These are phyloP conservation scores for Scytalidium sp. DNA, from an alignment of 2,329 filamentous ascomycete species.

Conservation along the genomic window DNA sequence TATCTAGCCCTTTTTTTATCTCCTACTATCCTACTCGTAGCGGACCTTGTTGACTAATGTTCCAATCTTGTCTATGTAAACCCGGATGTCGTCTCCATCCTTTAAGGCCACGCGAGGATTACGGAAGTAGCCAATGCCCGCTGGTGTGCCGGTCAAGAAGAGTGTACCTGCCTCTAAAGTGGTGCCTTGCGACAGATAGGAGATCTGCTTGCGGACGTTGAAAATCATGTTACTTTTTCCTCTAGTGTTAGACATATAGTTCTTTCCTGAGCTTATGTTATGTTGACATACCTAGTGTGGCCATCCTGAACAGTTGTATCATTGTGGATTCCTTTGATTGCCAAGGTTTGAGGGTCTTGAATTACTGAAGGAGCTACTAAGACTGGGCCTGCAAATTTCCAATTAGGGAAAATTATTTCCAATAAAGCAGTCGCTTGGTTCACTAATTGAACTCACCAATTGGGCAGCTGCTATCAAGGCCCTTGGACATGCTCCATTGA, in stretches of 20 bases:
- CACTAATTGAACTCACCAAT: conserved; percentile 33
- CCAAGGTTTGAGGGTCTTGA: conserved; percentile 22
- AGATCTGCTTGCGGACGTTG: conserved; percentile 39
- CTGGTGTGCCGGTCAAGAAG: conserved; percentile 40
- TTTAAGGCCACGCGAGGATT: conserved; percentile 22
- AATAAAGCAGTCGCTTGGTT: background rate
- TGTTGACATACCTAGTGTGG: conserved; percentile 32
- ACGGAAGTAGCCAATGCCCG: conserved; percentile 33
- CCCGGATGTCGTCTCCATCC: conserved; percentile 27
- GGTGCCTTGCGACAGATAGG: conserved; percentile 30
- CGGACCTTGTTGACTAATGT: conserved; percentile 28
- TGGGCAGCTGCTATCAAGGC: conserved; percentile 39
- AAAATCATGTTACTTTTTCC: conserved; percentile 39
- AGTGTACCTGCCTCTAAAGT: conserved; percentile 36
- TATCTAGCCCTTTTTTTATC: background rate
- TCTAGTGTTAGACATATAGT: background rate
- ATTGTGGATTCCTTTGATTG: conserved; percentile 42
- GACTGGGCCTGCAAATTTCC: conserved; percentile 30
- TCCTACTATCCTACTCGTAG: no score
- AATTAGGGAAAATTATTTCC: background rate
- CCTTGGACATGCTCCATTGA: conserved; percentile 41
- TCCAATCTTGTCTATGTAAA: conserved; percentile 28
- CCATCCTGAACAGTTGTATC: conserved; percentile 47
- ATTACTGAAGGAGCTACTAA: conserved; percentile 27
- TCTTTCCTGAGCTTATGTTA: no score